Conservation (phyloP, 495 filamentous ascomycete species). For the Penicillium argentinense region DNA sequence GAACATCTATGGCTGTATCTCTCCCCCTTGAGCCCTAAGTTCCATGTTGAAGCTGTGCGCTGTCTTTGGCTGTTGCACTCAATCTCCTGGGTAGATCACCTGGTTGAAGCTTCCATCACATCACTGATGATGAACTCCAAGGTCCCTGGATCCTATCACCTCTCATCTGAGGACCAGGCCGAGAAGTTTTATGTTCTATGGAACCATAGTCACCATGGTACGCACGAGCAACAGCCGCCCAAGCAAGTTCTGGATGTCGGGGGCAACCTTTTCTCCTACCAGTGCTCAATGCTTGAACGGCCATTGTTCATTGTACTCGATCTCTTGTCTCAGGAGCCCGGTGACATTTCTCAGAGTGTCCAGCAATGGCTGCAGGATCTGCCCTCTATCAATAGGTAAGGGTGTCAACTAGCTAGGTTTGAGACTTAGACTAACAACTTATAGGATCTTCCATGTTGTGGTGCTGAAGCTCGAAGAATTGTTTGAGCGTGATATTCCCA, state of each 20-base stretch:
- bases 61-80: slow-evolving; percentile 83
- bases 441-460: slow-evolving; percentile 43
- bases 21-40: slow-evolving; percentile 78
- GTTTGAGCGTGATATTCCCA: slow-evolving; percentile 26
- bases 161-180: slow-evolving; percentile 37
- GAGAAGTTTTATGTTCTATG: slow-evolving; percentile 70
- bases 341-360: slow-evolving; percentile 71
- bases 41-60: slow-evolving; percentile 88
- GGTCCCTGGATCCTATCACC: slow-evolving; percentile 21
- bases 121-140: slow-evolving; percentile 62
- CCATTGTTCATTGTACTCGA: slow-evolving; percentile 85
- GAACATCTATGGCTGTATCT: slow-evolving; percentile 74
- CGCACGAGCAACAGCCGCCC: slow-evolving; percentile 52
- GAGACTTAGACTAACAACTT: slow-evolving; percentile 10
- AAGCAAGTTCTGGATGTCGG: slow-evolving; percentile 47
- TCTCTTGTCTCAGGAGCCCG: slow-evolving; percentile 68
- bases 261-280: slow-evolving; percentile 36
- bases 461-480: slow-evolving; percentile 40
- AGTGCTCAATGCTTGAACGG: slow-evolving; percentile 68
- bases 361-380: slow-evolving; percentile 81
- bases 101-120: slow-evolving; percentile 78
- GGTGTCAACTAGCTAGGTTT: background rate
- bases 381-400: slow-evolving; percentile 48
- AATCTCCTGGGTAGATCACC: slow-evolving; percentile 53
- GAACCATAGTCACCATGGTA: slow-evolving; percentile 74